Evolutionary conservation across 139 green algal species (phyloP).

Genomic region (Tetraselmis chui): DNA sequence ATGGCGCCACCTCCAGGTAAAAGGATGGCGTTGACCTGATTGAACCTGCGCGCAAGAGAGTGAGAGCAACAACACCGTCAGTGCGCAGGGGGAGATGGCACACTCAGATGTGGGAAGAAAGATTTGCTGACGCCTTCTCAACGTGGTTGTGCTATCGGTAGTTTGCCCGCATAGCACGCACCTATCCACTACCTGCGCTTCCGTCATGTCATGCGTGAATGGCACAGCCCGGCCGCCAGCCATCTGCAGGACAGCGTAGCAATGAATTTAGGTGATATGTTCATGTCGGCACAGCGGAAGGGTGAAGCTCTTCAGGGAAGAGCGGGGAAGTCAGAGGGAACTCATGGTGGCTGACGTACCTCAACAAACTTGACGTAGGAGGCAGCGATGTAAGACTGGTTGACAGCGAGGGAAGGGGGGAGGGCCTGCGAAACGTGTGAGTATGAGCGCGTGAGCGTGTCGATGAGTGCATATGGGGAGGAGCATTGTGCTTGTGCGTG

Average conservation of each 20-base stretch:
- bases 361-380: background rate
- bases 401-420: no score
- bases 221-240: background rate
- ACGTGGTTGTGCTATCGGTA: no score
- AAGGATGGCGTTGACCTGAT: background rate
- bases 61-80: background rate
- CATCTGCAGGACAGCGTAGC: background rate
- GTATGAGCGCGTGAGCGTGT: background rate
- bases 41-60: background rate
- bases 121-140: no score
- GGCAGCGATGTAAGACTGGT: background rate
- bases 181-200: background rate
- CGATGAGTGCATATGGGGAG: background rate
- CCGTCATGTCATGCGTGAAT: background rate
- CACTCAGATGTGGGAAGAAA: no score
- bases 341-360: no score
- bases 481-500: background rate
- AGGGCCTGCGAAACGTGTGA: background rate
- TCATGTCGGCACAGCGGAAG: no score
- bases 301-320: background rate
- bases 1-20: background rate
- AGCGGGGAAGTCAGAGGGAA: background rate
- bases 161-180: no score
- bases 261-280: background rate
- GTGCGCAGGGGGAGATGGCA: background rate